These are phyloP conservation scores for Scutellaria baicalensis DNA, from an alignment of 257 asterid species.

Conservation along the genomic window DNA sequence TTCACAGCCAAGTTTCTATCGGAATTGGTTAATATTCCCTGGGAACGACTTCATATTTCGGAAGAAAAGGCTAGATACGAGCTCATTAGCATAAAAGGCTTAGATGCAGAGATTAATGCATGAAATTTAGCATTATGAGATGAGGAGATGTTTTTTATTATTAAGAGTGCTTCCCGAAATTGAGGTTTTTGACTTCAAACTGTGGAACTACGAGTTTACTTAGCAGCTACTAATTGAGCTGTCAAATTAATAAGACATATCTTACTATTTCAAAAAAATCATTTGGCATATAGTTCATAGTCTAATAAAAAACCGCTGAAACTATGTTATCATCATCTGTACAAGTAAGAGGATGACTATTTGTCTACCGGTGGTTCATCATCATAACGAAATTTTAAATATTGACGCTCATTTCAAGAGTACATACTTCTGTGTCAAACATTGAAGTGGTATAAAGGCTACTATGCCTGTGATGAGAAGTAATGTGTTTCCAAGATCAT, in stretches of 20 bases:
- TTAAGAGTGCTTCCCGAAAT: not conserved
- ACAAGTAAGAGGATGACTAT: not conserved
- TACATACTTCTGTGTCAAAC: too few relatives aligned
- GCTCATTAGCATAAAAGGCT: not conserved
- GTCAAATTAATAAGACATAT: not conserved
- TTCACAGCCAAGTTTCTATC: not conserved
- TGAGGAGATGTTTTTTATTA: not conserved
- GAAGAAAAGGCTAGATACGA: not conserved
- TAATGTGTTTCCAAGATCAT: not conserved
- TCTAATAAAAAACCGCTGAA: not conserved
- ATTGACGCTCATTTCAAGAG: not conserved
- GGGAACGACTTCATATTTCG: not conserved
- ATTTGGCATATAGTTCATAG: not conserved
- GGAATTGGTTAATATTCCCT: not conserved
- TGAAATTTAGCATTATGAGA: not conserved
- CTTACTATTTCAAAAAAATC: not conserved
- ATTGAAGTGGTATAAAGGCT: not conserved
- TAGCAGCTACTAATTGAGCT: not conserved
- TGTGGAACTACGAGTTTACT: not conserved
- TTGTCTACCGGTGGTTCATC: not conserved
- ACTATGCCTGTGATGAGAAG: not conserved
- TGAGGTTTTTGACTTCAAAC: not conserved
- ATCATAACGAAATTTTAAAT: not conserved
- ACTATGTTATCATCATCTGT: not conserved
- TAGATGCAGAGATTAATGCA: not conserved